phyloP scores from a whole-genome alignment of 1,139 yeast genomes.

The Blastobotrys arbuscula region DNA sequence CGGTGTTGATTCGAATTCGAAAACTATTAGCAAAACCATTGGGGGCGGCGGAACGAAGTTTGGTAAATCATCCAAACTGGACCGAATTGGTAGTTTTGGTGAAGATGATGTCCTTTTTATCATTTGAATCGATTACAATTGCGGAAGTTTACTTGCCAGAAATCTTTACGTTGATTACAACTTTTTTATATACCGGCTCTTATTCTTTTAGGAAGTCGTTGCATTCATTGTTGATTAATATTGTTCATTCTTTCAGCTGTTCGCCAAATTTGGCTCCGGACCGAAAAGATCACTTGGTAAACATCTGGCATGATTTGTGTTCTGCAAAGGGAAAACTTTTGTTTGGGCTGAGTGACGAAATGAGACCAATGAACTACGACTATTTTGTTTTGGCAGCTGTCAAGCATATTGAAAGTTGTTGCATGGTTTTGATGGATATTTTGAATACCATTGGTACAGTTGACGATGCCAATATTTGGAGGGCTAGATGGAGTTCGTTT shows the following conservation, averaged over 20 bases:
- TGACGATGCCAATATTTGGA: constrained; percentile 54
- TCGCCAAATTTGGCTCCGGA: constrained; percentile 47
- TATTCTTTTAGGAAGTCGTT: constrained; percentile 61
- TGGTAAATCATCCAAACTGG: constrained; percentile 58
- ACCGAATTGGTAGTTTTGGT: constrained; percentile 69
- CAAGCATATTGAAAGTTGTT: constrained; percentile 55
- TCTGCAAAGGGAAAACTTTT: constrained; percentile 69
- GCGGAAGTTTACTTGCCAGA: constrained; percentile 71
- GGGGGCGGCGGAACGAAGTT: constrained; percentile 33
- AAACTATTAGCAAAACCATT: constrained; percentile 45
- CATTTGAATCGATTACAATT: constrained; percentile 65
- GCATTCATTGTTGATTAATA: constrained; percentile 60
- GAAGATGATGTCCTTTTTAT: constrained; percentile 57
- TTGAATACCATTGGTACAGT: constrained; percentile 47
- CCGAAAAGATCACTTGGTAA: constrained; percentile 44
- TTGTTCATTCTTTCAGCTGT: constrained; percentile 65
- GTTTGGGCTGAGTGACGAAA: constrained; percentile 74
- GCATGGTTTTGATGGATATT: constrained; percentile 55
- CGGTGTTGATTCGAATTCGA: constrained; percentile 51
- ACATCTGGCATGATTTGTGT: constrained; percentile 54
- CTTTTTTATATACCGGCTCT: constrained; percentile 70
- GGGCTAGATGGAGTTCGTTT: constrained; percentile 63
- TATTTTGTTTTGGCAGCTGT: constrained; percentile 49
- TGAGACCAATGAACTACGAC: constrained; percentile 38
- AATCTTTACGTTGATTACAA: constrained; percentile 60